These are phyloP conservation scores for Neurospora sp. DNA, from an alignment of 2,329 filamentous ascomycete genomes.

Conservation along the genomic window DNA sequence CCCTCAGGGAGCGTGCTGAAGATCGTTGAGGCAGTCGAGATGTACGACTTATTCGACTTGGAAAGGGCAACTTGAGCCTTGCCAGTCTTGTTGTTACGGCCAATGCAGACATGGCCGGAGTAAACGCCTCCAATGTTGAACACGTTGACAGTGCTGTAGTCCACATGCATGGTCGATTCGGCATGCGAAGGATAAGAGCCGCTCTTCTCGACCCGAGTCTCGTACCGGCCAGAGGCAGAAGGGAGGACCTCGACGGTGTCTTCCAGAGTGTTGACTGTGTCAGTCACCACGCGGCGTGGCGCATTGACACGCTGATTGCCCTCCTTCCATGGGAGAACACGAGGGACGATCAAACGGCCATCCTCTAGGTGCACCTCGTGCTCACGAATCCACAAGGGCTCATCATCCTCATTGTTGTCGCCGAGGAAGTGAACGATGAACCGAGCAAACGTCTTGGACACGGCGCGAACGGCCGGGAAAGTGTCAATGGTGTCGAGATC, in stretches of 20 bases:
- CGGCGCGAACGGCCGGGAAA: neutral
- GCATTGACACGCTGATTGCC: slow-evolving; percentile 30
- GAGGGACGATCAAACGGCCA: slow-evolving; percentile 25
- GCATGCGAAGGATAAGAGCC: slow-evolving; percentile 1
- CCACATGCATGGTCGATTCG: slow-evolving; percentile 19
- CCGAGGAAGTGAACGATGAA: slow-evolving; percentile 9
- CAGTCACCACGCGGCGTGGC: slow-evolving; percentile 25
- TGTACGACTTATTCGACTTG: slow-evolving; percentile 25
- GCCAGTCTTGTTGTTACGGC: slow-evolving; percentile 19
- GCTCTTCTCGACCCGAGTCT: slow-evolving; percentile 2
- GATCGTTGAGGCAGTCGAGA: slow-evolving; percentile 16
- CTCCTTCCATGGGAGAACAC: slow-evolving; percentile 28
- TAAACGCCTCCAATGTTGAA: slow-evolving; percentile 14
- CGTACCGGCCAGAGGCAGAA: slow-evolving; percentile 1
- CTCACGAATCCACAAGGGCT: slow-evolving; percentile 24
- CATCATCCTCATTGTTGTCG: slow-evolving; percentile 3
- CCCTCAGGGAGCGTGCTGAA: slow-evolving; percentile 9
- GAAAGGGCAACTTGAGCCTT: slow-evolving; percentile 22
- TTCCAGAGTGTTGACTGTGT: slow-evolving; percentile 24
- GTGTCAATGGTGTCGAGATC: slow-evolving; percentile 18
- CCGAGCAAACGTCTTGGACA: slow-evolving; percentile 16
- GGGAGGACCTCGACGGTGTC: slow-evolving; percentile 21
- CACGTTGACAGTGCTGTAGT: slow-evolving; percentile 26
- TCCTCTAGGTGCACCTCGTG: slow-evolving; percentile 28
- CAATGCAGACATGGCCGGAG: slow-evolving; percentile 24